Evolutionary conservation across 1,284 basidiomycete species (phyloP).

Genomic region (Pterulicium gracile): DNA sequence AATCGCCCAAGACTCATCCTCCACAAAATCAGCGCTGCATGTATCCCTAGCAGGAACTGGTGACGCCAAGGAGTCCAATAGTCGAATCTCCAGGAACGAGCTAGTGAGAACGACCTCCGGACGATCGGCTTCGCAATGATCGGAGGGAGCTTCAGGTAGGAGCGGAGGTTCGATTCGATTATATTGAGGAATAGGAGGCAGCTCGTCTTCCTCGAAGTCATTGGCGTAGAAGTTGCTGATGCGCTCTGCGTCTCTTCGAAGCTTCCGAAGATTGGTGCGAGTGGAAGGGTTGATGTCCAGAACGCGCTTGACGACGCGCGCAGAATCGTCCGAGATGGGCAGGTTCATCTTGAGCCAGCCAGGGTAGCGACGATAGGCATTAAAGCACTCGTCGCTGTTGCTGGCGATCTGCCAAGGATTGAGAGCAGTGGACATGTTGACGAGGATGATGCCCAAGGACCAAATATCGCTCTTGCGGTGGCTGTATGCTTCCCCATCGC

Average conservation of each 20-base stretch:
- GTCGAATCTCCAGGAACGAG: too few relatives aligned
- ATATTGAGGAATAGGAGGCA: too few relatives aligned
- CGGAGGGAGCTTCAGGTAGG: too few relatives aligned
- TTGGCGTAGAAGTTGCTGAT: background rate
- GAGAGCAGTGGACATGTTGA: slow-evolving; percentile 2
- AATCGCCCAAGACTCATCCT: too few relatives aligned
- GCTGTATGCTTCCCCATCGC: background rate
- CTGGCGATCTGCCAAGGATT: slow-evolving; percentile 1
- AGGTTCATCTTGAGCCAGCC: background rate
- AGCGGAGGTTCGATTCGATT: too few relatives aligned
- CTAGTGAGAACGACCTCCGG: too few relatives aligned
- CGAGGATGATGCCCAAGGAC: background rate
- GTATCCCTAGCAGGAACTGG: too few relatives aligned
- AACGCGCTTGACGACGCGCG: background rate
- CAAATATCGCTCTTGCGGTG: slow-evolving; percentile 1
- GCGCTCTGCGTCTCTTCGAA: background rate
- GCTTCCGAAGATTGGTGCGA: background rate
- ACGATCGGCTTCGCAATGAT: too few relatives aligned
- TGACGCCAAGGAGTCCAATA: too few relatives aligned
- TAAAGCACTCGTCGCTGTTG: background rate
- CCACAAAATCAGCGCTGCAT: too few relatives aligned
- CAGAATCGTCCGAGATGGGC: background rate
- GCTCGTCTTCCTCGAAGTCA: too few relatives aligned
- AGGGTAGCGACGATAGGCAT: background rate
- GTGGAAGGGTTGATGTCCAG: slow-evolving; percentile 1